Evolutionary conservation across 768 basidiomycete species (phyloP), one percentile per base, ranked within the genome.

Genomic region (Kwoniella botswanensis): DNA sequence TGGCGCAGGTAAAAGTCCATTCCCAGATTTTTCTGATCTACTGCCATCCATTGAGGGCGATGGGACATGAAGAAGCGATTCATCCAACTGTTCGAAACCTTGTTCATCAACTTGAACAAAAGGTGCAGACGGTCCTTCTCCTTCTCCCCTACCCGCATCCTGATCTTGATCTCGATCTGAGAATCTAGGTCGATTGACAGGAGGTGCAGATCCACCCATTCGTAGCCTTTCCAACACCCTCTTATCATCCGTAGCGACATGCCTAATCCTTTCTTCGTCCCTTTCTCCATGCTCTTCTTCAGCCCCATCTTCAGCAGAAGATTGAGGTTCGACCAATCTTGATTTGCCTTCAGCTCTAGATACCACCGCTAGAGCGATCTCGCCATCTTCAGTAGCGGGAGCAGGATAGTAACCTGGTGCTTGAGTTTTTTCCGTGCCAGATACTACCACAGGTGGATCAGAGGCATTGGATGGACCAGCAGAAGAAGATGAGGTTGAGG

Each of bases 241-340:
- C 67, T 83, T 83, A 63, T 83, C 82, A 58, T 83, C 82, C 61
- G 82, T 83, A 6, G 82, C 82, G 22, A 81, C 68, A 63, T 83
- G 82, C 17, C 74, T 69, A 2, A 74, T 64, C 50, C 69, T 72
- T 21, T 54, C 42, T 9, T 50, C 42, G 18, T 70, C 70, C n/a
- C 65, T 62, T n/a, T 73, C 74, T 18, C 17, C 50, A n/a, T 68
- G 65, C 18, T 59, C 52, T 11, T 67, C 63, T 44, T n/a, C 63
- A 44, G n/a, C 54, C 12, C 18, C 35, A 21, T 41, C 56, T 10
- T 50, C n/a, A 15, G 57, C 22, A 0, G 18, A 13, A 56, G 55
- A 12, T 12, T 65, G 63, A 26, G 62, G 61, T 13, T 61, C 59
- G 17, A 63, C 35, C 67, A 76, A 67, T 26, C 75, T 72, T 15